These are phyloP conservation scores for Hyphodiscus sp. DNA, from an alignment of 2,329 filamentous ascomycete species.

Conservation along the genomic window DNA sequence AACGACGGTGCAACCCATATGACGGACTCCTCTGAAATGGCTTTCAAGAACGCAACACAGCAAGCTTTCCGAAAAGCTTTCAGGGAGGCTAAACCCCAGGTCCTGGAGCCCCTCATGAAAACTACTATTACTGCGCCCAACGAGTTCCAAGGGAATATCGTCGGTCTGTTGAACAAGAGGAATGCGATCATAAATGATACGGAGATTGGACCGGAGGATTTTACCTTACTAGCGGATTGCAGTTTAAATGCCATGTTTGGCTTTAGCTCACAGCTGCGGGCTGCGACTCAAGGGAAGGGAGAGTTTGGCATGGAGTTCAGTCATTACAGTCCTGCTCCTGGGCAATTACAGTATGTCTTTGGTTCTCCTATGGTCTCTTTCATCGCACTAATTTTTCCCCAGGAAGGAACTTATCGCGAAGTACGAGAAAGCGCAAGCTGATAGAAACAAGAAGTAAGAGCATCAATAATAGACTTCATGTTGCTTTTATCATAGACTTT, in stretches of 20 bases:
- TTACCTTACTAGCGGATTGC: conserved; percentile 87
- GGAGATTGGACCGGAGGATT: conserved; percentile 89
- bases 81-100: conserved; percentile 67
- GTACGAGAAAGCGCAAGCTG: conserved; percentile 60
- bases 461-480: conserved; percentile 1
- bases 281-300: conserved; percentile 94
- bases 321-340: conserved; percentile 83
- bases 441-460: conserved; percentile 34
- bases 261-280: conserved; percentile 84
- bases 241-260: conserved; percentile 97
- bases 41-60: conserved; percentile 91
- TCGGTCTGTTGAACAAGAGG: conserved; percentile 93
- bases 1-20: conserved; percentile 96
- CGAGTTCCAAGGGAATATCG: conserved; percentile 95
- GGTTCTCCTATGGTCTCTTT: not conserved
- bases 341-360: conserved; percentile 74
- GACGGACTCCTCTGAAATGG: conserved; percentile 94
- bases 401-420: conserved; percentile 61
- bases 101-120: conserved; percentile 97
- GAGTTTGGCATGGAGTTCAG: conserved; percentile 99
- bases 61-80: conserved; percentile 97
- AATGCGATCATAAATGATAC: conserved; percentile 93
- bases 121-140: conserved; percentile 91
- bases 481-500: conserved; percentile 11
- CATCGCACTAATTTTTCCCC: not conserved